phyloP scores from a whole-genome alignment of 768 basidiomycete genomes.

The Rhodocollybia butyracea region DNA sequence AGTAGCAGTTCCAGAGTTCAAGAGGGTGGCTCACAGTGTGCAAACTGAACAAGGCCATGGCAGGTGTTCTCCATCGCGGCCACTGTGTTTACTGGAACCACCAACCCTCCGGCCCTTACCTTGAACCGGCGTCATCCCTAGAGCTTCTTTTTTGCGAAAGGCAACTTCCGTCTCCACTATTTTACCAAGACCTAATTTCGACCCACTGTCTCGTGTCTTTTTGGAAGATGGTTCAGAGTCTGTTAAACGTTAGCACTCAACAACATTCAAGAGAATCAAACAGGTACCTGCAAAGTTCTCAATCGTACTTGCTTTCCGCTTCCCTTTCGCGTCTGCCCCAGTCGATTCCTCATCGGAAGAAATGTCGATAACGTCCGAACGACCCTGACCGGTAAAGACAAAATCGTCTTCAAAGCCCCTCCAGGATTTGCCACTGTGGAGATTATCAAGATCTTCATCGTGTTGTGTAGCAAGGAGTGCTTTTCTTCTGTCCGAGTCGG shows the following conservation, averaged over 20 bases:
- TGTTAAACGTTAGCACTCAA: neutral
- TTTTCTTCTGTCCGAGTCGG: slow-evolving; percentile 47
- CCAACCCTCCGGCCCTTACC: slow-evolving; percentile 24
- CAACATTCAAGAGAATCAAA: neutral
- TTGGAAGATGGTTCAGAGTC: neutral
- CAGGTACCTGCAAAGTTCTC: neutral
- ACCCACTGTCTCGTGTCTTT: neutral
- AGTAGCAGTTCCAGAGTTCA: neutral
- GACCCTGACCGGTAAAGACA: slow-evolving; percentile 28
- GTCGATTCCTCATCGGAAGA: slow-evolving; percentile 12
- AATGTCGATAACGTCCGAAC: slow-evolving; percentile 26
- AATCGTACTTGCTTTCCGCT: neutral
- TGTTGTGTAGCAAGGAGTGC: slow-evolving; percentile 45
- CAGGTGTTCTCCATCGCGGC: neutral
- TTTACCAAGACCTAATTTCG: slow-evolving; percentile 25
- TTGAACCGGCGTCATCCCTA: slow-evolving; percentile 37
- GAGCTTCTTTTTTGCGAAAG: slow-evolving; percentile 39
- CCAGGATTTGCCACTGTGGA: slow-evolving; percentile 28
- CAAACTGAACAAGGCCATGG: slow-evolving; percentile 54
- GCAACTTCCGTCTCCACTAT: slow-evolving; percentile 41
- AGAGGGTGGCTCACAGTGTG: slow-evolving; percentile 50
- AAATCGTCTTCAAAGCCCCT: slow-evolving; percentile 51
- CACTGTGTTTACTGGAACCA: neutral
- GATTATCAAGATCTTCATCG: slow-evolving; percentile 37
- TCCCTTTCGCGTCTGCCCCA: neutral